A percentile compares a stretch with the other conserved stretches of the same genome.
These are phyloP conservation scores for Cytospora piceae DNA, from an alignment of 2,329 filamentous ascomycete genomes.

Conservation along the genomic window DNA sequence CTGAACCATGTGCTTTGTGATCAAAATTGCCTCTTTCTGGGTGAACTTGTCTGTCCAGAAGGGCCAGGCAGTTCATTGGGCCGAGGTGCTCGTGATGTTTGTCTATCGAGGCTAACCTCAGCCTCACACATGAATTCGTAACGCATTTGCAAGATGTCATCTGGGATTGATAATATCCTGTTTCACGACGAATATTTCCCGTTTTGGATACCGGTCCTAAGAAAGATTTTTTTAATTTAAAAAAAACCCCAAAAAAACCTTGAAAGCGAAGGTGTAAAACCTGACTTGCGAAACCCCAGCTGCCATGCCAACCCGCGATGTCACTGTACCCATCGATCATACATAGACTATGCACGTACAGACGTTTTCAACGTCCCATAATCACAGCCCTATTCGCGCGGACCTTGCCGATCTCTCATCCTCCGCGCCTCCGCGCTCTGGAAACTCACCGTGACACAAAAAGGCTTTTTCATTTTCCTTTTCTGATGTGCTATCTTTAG, in stretches of 20 bases:
- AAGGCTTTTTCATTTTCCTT: not conserved
- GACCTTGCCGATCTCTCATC: constrained; percentile 13
- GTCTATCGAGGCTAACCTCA: too few species aligned
- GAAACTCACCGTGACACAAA: not conserved
- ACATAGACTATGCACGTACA: too few species aligned
- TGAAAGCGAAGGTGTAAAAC: not conserved
- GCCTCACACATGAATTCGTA: not conserved
- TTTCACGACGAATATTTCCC: not conserved
- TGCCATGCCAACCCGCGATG: not conserved
- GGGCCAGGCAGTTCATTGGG: too few species aligned
- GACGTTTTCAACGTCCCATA: not conserved
- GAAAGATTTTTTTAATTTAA: too few species aligned
- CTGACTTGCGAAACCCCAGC: not conserved
- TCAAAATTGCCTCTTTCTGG: not conserved
- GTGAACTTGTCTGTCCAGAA: not conserved
- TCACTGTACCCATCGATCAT: not conserved
- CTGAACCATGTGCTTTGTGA: not conserved
- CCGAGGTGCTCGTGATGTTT: too few species aligned
- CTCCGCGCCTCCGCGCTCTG: not conserved
- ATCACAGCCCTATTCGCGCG: constrained; percentile 15
- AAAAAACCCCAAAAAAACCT: not conserved
- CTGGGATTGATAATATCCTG: not conserved
- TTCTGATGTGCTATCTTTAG: constrained; percentile 11
- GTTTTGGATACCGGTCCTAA: not conserved
- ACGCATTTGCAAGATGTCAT: not conserved